Base-by-base conservation (phyloP, 2,329 filamentous ascomycete genomes). In the Penicillium freii region DNA sequence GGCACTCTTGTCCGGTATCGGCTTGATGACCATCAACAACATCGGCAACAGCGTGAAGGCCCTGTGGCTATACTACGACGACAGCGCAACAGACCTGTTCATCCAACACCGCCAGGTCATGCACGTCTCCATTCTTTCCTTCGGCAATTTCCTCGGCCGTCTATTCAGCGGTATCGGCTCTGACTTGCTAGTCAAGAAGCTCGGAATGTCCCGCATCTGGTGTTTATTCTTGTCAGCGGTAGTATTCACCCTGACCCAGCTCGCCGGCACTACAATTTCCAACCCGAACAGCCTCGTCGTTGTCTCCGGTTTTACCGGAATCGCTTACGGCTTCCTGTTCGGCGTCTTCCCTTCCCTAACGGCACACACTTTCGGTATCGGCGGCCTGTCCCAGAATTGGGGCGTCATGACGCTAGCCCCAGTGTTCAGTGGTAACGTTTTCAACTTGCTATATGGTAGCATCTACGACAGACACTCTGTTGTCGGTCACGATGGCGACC, bases 11-110 rank as follows among this genome's bases (percentile, higher is more conserved):
- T 91, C 92, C 5, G 94, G 94, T 51, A 89, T 97, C 66, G 94
- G 94, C 11, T 79, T 99, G 63, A 99, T 99, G 94, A 97, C 93
- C 0, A 99, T 99, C 77, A 99, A 99, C 78, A 99, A 99, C 68
- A 96, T 97, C 69, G 94, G 94, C 43, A 95, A 96, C 71, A 86
- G 92, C 66, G 88, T 81, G 57, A 90, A 91, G 70, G 91, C 92
- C 3, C 81, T 99, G 1, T 97, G 94, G 94, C 87, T 85, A 60
- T 85, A 91, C 68, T 95, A 88, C 71, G 91, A 97, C 68, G 82
- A 87, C 62, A 86, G 84, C 1, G 87, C 89, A 2, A 82, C 83
- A 59, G 81, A 89, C 43, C 84, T 87, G 49, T 92, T 92, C 65
- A 88, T 99, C 51, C 85, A 91, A 50, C 83, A 88, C 56, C 86